A percentile compares a stretch with the other conserved stretches of the same genome.
These are phyloP conservation scores for Mrakiaceae sp. DNA, from an alignment of 1,284 basidiomycete species.

Conservation along the genomic window DNA sequence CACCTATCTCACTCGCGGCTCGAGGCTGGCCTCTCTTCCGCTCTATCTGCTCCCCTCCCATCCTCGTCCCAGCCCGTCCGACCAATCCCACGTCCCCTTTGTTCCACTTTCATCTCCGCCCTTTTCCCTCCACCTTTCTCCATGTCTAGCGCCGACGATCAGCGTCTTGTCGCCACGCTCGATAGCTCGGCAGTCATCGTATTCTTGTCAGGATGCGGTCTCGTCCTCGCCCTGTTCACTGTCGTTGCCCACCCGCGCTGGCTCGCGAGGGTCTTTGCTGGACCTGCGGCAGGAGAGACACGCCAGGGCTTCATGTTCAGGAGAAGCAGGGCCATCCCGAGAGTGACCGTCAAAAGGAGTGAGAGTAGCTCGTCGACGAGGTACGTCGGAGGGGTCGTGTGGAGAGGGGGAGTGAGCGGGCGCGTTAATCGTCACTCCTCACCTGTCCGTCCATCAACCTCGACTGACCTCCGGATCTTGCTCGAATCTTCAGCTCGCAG, in stretches of 20 bases:
- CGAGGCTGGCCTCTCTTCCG: no score
- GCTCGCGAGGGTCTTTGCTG: conserved; percentile 4
- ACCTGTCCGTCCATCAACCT: background rate
- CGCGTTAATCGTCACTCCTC: background rate
- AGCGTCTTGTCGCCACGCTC: no score
- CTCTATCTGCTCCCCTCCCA: no score
- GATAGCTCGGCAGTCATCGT: background rate
- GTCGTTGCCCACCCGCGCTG: conserved; percentile 6
- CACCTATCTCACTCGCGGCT: no score
- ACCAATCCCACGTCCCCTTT: no score
- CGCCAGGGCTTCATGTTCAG: background rate
- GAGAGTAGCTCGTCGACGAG: background rate
- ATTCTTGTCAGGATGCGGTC: background rate
- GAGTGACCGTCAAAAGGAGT: background rate
- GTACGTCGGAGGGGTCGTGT: background rate
- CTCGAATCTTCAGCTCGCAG: background rate
- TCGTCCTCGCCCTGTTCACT: background rate
- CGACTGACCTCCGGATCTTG: background rate
- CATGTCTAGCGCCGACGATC: no score
- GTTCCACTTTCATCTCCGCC: no score
- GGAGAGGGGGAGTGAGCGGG: background rate
- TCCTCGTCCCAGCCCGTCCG: no score
- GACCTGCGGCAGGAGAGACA: background rate
- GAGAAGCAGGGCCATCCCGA: background rate
- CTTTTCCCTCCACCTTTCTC: no score